These are phyloP conservation scores for Casuarina equisetifolia DNA, from an alignment of 306 rosid genomes.

Conservation along the genomic window DNA sequence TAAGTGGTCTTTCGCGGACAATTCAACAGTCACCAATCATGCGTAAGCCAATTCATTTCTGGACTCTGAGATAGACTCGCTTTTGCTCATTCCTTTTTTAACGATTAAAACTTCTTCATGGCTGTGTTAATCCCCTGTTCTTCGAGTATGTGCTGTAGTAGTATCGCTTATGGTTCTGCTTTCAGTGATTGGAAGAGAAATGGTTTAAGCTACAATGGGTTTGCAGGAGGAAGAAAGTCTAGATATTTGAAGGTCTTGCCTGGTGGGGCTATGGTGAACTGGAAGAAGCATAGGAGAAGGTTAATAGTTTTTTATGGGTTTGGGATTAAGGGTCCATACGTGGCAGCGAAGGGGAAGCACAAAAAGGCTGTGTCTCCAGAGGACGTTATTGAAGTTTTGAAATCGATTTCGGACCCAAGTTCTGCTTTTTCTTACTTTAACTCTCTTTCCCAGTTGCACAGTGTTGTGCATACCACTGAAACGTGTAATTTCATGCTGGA, in stretches of 20 bases:
- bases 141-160: conserved; percentile 46
- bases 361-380: conserved; percentile 53
- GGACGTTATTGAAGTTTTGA: conserved; percentile 58
- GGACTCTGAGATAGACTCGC: conserved; percentile 18
- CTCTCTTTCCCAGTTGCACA: conserved; percentile 54
- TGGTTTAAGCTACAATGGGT: conserved; percentile 36
- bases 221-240: conserved; percentile 29
- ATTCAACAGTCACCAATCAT: conserved; percentile 10
- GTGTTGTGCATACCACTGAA: conserved; percentile 71
- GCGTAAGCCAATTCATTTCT: neutral
- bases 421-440: conserved; percentile 67
- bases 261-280: conserved; percentile 36
- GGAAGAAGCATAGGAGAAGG: conserved; percentile 48
- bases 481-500: conserved; percentile 91
- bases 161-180: conserved; percentile 35
- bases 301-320: conserved; percentile 39
- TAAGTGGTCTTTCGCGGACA: neutral
- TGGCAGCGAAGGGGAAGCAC: conserved; percentile 35
- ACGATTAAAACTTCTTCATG: conserved; percentile 32
- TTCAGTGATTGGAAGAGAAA: conserved; percentile 33
- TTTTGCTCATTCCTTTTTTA: conserved; percentile 12
- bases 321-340: conserved; percentile 37
- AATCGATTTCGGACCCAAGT: conserved; percentile 59
- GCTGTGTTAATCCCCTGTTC: conserved; percentile 47
- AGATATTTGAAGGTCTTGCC: conserved; percentile 48